Evolutionary conservation across 2,329 filamentous ascomycete genomes (phyloP), one percentile per base, ranked within the genome.

Genomic region (Clonostachys rosea): DNA sequence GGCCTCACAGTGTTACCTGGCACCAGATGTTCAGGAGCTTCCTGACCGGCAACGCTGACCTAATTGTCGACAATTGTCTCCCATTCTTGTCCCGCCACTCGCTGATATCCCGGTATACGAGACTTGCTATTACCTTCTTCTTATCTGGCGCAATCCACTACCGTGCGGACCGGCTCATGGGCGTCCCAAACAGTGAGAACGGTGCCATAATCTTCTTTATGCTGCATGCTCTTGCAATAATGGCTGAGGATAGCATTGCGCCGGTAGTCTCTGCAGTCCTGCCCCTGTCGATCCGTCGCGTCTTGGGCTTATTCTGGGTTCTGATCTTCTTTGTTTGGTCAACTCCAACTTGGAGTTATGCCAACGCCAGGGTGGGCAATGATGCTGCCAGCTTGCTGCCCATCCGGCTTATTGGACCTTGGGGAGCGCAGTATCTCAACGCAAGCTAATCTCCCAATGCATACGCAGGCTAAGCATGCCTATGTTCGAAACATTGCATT

Each of bases 261-360:
- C 44, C 44, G 17, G 17, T 39, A n/a, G 12, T 17, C 36, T 39
- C 36, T 14, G 36, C 36, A 7, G 12, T 39, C 14, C n/a, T 48
- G 13, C 42, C 42, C 42, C 11, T n/a, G 13, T 16, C 42, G 33
- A 36, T 48, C 35, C 42, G 42, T 45, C 47, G 42, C 6, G 14
- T 44, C 20, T 35, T 40, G 10, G 47, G 47, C 20, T 45, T 20
- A 33, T 18, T 41, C 2, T 48, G 47, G 47, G 47, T 45, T 35
- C 18, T 44, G 47, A 41, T 42, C 30, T 48, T 48, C 42, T 20
- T 48, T 24, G 34, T 45, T 33, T 48, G 47, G 47, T 45, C 47
- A 16, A 48, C 34, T 18, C 47, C 47, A 13, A 36, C 20, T 33
- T 48, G 47, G 47, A 48, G 36, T 17, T 48, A 48, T 30, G 17